These are phyloP conservation scores for Melastoma candidum DNA, from an alignment of 441 rosid species.

Conservation along the genomic window DNA sequence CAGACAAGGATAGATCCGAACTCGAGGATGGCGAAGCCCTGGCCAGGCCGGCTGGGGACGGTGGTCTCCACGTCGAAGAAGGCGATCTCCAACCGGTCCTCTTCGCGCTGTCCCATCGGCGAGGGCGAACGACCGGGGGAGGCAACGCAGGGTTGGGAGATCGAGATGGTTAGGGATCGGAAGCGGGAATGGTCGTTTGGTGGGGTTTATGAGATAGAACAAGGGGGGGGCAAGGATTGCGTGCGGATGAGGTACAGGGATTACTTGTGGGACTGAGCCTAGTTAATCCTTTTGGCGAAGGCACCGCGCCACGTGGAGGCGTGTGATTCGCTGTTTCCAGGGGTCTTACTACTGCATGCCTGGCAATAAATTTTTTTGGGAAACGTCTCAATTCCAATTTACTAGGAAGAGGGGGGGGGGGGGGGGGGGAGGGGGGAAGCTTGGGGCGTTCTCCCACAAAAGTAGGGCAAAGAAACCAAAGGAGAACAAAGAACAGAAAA, in stretches of 20 bases:
- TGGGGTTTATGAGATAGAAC: neutral
- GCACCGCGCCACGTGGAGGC: too few relatives aligned
- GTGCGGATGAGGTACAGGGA: conserved; percentile 2
- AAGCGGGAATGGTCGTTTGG: neutral
- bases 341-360: too few relatives aligned
- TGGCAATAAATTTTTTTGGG: too few relatives aligned
- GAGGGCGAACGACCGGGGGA: neutral
- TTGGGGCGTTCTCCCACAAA: too few relatives aligned
- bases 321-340: too few relatives aligned
- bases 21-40: conserved; percentile 56
- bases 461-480: too few relatives aligned
- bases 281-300: too few relatives aligned
- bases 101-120: conserved; percentile 12
- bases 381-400: too few relatives aligned
- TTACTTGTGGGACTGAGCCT: neutral
- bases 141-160: neutral
- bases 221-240: conserved; percentile 1
- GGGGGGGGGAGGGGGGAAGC: too few relatives aligned
- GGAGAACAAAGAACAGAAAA: too few relatives aligned
- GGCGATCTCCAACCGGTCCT: conserved; percentile 51
- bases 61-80: conserved; percentile 93
- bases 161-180: neutral
- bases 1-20: conserved; percentile 88
- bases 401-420: too few relatives aligned
- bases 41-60: conserved; percentile 49